These are phyloP conservation scores for Silene vulgaris DNA, from an alignment of 179 eudicot genomes.

Conservation along the genomic window DNA sequence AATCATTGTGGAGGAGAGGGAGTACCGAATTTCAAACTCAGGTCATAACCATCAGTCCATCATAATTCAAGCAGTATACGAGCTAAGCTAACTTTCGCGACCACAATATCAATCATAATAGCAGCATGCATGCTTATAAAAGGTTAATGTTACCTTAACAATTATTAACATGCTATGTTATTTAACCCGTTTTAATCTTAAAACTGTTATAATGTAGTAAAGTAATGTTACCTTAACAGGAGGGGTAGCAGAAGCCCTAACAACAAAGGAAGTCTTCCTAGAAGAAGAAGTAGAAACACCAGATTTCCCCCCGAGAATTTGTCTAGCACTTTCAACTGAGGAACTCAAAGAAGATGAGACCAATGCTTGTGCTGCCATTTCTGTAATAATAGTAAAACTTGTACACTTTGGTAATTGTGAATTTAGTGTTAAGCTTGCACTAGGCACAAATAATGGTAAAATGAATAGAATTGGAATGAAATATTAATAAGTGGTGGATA, in stretches of 20 bases:
- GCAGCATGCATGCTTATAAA: neutral
- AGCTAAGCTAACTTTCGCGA: neutral
- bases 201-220: neutral
- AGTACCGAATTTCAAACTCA: too few relatives aligned
- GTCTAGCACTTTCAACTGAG: slow-evolving; percentile 64
- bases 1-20: too few relatives aligned
- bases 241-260: slow-evolving; percentile 73
- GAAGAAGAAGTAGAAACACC: slow-evolving; percentile 40
- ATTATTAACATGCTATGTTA: too few relatives aligned
- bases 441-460: slow-evolving; percentile 4
- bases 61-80: neutral
- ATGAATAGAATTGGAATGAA: neutral
- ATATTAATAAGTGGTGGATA: slow-evolving; percentile 9
- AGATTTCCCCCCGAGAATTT: slow-evolving; percentile 55
- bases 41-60: neutral
- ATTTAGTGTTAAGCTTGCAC: neutral
- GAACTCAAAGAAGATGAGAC: slow-evolving; percentile 75
- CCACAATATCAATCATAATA: too few relatives aligned
- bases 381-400: neutral
- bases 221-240: slow-evolving; percentile 65
- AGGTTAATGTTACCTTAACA: too few relatives aligned
- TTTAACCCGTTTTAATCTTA: too few relatives aligned
- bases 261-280: slow-evolving; percentile 61
- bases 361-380: slow-evolving; percentile 81
- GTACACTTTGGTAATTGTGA: slow-evolving; percentile 21